Base-by-base conservation (phyloP, 2,329 filamentous ascomycete genomes). In the Grosmannia clavigera region DNA sequence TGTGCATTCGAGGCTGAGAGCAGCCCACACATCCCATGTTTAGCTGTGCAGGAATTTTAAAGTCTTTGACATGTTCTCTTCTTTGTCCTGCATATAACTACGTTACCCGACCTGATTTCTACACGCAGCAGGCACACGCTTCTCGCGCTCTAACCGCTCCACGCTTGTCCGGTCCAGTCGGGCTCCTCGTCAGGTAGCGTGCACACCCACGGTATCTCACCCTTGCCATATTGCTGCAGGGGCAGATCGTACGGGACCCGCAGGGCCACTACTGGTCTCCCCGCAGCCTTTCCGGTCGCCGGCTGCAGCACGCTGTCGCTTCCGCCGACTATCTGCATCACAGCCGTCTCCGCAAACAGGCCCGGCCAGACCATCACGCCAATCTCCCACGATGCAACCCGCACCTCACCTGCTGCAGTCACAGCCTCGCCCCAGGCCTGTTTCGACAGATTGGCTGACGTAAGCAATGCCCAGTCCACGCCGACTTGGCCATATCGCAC, bases 371-470 rank as follows among this genome's bases (percentile, higher is more conserved):
- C 79, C 55, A 95, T 69, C 1, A 96, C 88, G 0, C 91, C 91
- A 38, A 90, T 81, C 70, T 96, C 91, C 76, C 86, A 96, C 35
- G 88, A 94, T 61, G 86, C 84, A 33, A 95, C 82, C 43, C 85
- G 80, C 35, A 90, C 74, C 66, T 88, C 81, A 0, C 81, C 82
- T 0, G 77, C 74, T 12, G 75, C 70, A 62, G 80, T 82, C 1
- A 70, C 70, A 3, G 80, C 76, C 46, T 87, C 84, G 1, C 91
- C 91, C 92, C 91, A 96, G 0, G 91, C 91, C 71, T 95, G 90
- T 63, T 86, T 92, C 1, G 88, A 94, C 2, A 96, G 71, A 66
- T 95, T 96, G n/a, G 91, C 90, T n/a, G 88, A 94, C 0, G 90
- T 95, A 2, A 95, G 70, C 64, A 96, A 77, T 1, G 88, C 90